Conservation (phyloP, 768 basidiomycete genomes). For the Nidularia sp. region DNA sequence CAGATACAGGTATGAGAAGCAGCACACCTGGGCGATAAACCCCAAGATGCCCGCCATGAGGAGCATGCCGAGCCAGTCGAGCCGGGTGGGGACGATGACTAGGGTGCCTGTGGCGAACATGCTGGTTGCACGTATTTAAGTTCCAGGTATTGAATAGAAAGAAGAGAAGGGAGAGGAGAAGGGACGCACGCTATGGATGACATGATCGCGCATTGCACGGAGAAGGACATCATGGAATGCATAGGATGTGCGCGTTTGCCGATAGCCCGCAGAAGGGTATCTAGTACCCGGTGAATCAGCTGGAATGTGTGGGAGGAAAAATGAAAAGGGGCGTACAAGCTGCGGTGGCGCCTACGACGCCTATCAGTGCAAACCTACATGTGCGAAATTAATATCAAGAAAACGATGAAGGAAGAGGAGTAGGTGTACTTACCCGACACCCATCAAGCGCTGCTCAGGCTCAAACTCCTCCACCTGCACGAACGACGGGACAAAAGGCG, state of each 20-base stretch:
- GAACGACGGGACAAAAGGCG: slow-evolving; percentile 1
- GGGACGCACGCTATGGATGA: slow-evolving; percentile 27
- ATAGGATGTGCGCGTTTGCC: neutral
- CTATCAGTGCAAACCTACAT: neutral
- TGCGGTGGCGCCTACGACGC: neutral
- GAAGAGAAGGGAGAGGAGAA: too few species aligned
- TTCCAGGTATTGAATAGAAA: too few species aligned
- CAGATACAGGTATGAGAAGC: too few species aligned
- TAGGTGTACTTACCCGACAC: neutral
- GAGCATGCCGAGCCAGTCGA: slow-evolving; percentile 42
- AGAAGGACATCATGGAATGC: neutral
- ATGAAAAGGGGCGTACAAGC: neutral
- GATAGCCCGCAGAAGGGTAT: neutral
- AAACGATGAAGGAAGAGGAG: neutral
- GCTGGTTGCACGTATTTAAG: too few species aligned
- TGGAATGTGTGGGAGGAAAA: neutral
- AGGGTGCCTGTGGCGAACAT: slow-evolving; percentile 31
- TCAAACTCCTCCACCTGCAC: slow-evolving; percentile 19
- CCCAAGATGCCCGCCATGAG: slow-evolving; percentile 50
- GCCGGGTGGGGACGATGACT: slow-evolving; percentile 39
- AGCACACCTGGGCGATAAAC: slow-evolving; percentile 46
- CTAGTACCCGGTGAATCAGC: neutral
- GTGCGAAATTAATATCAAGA: neutral
- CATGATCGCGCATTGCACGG: slow-evolving; percentile 7
- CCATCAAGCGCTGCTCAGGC: slow-evolving; percentile 8